phyloP scores from a whole-genome alignment of 495 filamentous ascomycete genomes.

The Penicillium dipodomyicola region DNA sequence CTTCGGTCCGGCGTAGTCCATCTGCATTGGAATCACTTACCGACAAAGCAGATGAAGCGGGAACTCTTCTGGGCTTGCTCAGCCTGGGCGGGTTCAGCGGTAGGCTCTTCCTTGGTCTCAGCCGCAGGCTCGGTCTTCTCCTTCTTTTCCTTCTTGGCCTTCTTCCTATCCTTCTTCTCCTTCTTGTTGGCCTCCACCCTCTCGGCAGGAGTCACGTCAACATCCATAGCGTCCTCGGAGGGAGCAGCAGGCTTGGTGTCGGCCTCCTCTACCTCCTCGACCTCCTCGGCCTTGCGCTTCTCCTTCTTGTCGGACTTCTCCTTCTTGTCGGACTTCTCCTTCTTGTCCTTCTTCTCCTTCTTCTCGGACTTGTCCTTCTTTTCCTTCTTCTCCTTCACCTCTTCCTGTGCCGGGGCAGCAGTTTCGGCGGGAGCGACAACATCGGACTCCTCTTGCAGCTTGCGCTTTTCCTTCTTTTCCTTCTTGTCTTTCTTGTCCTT shows the following conservation, averaged over 20 bases:
- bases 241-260: constrained; percentile 6
- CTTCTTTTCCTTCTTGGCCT: constrained; percentile 20
- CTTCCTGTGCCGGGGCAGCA: constrained; percentile 1
- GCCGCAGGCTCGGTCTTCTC: constrained; percentile 17
- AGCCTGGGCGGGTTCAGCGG: constrained; percentile 14
- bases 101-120: constrained; percentile 19
- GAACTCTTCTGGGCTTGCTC: constrained; percentile 41
- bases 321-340: background rate
- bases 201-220: constrained; percentile 17
- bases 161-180: constrained; percentile 19
- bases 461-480: constrained; percentile 27
- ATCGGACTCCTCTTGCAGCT: constrained; percentile 21
- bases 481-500: constrained; percentile 34
- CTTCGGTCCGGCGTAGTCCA: constrained; percentile 8
- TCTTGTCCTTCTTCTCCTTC: constrained; percentile 24
- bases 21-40: constrained; percentile 37
- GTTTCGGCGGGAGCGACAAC: constrained; percentile 10
- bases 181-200: constrained; percentile 1
- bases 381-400: constrained; percentile 20
- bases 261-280: background rate
- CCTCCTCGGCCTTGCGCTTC: constrained; percentile 4
- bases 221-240: constrained; percentile 22
- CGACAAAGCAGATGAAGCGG: constrained; percentile 85
- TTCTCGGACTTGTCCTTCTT: constrained; percentile 22
- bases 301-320: constrained; percentile 15